Evolutionary conservation across 305 asterid genomes (phyloP), one percentile per base, ranked within the genome.

Genomic region (Fraxinus velutina): DNA sequence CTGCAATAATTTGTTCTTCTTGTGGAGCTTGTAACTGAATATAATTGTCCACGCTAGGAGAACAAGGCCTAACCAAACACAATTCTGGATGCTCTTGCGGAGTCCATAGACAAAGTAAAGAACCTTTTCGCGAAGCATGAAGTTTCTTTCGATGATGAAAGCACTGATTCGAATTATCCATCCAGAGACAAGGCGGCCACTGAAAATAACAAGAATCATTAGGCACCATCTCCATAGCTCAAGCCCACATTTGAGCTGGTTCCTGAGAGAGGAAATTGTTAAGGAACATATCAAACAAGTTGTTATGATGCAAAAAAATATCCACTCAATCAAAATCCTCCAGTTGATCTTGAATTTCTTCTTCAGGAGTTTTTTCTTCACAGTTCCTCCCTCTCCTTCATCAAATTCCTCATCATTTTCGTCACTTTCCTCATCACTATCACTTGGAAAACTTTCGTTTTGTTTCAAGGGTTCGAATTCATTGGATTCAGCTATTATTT

Each of bases 91-190:
- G 82, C 93, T 89, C 85, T 79, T 89, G 5, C 90, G 22, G 12
- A 92, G 85, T 0, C 92, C 92, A 27, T 90, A 89, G 0, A 90
- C 93, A 55, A 92, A 92, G 83, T 92, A 92, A 13, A 90, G 77
- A 0, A 90, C 94, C 82, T 84, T 92, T 80, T 89, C 91, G 0
- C 90, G 81, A 0, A 90, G 85, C 91, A 92, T 88, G 83, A 88
- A 92, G 86, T 90, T 90, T 21, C 92, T 81, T 68, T 90, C 93
- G 30, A 90, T 89, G 75, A 84, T 19, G 78, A 90, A 90, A 44
- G 86, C 92, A 1, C 52, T 36, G 72, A 86, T 72, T 0, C 78
- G 52, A 8, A 87, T 79, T 42, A 89, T 78, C 93, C 92, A 92
- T 17, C 83, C 88, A 8, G 96, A 87, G 79, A 92, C 86, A 2